Evolutionary conservation across 2,329 filamentous ascomycete genomes (phyloP).

Genomic region (Xylariaceae sp.): DNA sequence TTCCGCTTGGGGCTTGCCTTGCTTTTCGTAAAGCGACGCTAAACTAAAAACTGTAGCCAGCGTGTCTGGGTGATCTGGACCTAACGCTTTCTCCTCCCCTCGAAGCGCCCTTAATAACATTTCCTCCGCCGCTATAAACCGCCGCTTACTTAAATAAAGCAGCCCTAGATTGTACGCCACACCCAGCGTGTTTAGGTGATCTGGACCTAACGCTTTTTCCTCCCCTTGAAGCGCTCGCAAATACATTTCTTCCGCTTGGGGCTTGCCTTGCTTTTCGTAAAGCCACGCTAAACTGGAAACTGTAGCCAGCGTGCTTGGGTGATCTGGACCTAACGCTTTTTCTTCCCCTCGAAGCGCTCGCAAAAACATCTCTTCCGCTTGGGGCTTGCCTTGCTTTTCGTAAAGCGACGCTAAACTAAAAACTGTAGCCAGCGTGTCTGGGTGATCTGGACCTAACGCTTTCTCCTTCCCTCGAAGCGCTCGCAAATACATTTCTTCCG

Average conservation of each 20-base stretch:
- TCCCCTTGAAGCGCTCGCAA: too few relatives aligned
- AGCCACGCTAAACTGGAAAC: not conserved
- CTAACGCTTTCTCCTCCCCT: too few relatives aligned
- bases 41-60: not conserved
- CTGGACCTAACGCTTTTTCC: too few relatives aligned
- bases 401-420: not conserved
- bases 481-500: not conserved
- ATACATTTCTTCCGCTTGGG: too few relatives aligned
- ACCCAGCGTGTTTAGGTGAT: too few relatives aligned
- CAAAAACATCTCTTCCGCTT: too few relatives aligned
- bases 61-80: too few relatives aligned
- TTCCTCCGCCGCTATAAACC: too few relatives aligned
- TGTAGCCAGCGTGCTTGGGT: not conserved
- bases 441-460: not conserved
- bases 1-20: too few relatives aligned
- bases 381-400: too few relatives aligned
- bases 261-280: not conserved
- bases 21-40: not conserved
- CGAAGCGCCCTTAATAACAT: not conserved
- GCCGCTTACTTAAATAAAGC: too few relatives aligned
- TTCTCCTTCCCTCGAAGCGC: not conserved
- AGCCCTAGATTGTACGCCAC: too few relatives aligned
- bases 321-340: not conserved
- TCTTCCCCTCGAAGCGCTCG: conserved; percentile 20
- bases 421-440: not conserved